phyloP scores from a whole-genome alignment of 2,329 filamentous ascomycete genomes.

The Coniochaeta sp. region DNA sequence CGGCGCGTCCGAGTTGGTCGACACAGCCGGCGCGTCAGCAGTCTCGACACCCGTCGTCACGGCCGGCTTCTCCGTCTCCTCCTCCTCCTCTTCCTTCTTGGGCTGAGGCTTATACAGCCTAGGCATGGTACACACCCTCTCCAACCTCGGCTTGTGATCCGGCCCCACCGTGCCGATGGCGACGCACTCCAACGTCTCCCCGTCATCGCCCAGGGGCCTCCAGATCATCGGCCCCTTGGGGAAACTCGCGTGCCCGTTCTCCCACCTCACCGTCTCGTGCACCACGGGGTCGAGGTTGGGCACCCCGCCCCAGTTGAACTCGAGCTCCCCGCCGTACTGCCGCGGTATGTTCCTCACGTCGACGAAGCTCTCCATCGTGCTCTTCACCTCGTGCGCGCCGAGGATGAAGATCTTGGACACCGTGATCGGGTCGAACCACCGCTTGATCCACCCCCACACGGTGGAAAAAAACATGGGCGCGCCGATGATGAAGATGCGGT shows the following conservation, averaged over 20 bases:
- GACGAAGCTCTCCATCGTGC: conserved; percentile 75
- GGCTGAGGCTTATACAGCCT: conserved; percentile 22
- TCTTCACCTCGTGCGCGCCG: conserved; percentile 61
- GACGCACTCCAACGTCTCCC: conserved; percentile 42
- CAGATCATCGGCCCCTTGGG: conserved; percentile 52
- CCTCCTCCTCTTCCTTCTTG: conserved; percentile 9
- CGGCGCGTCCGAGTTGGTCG: conserved; percentile 4
- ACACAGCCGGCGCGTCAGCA: not conserved
- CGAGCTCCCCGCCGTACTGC: conserved; percentile 79
- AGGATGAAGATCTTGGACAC: conserved; percentile 96
- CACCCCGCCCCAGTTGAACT: conserved; percentile 73
- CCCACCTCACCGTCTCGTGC: conserved; percentile 42
- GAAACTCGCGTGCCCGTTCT: conserved; percentile 44
- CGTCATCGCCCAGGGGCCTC: conserved; percentile 37
- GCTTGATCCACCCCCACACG: conserved; percentile 91
- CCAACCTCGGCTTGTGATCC: conserved; percentile 35
- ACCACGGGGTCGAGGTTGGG: conserved; percentile 63
- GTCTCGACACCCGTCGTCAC: conserved; percentile 7
- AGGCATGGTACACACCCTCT: conserved; percentile 44
- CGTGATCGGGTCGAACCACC: conserved; percentile 91
- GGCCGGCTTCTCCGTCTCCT: conserved; percentile 4
- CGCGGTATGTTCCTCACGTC: conserved; percentile 78
- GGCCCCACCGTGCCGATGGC: conserved; percentile 37
- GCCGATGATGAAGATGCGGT: conserved; percentile 80
- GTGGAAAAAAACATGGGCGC: conserved; percentile 88